phyloP scores from a whole-genome alignment of 768 basidiomycete genomes.

The Tubosaeta sp. region DNA sequence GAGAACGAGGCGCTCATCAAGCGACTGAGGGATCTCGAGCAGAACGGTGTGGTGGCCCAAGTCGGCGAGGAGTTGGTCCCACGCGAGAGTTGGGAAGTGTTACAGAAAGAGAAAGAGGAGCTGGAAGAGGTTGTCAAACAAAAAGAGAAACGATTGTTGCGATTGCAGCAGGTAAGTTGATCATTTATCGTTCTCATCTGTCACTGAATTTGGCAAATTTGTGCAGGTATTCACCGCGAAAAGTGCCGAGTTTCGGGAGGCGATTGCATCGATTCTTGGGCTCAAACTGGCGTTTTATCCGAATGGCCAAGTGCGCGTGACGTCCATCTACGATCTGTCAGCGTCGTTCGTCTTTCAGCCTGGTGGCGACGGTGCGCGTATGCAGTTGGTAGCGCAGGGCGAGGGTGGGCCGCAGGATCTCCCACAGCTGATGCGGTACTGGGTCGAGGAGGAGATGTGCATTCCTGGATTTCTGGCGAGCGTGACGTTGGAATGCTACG shows the following conservation, averaged over 20 bases:
- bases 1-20: constrained; percentile 84
- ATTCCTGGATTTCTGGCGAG: constrained; percentile 88
- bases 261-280: constrained; percentile 84
- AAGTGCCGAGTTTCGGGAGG: constrained; percentile 86
- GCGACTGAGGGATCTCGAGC: constrained; percentile 60
- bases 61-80: constrained; percentile 50
- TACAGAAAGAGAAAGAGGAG: constrained; percentile 64
- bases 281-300: constrained; percentile 90
- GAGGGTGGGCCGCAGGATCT: constrained; percentile 74
- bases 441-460: constrained; percentile 83
- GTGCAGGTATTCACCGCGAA: constrained; percentile 79
- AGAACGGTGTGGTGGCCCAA: constrained; percentile 27
- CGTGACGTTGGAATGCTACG: constrained; percentile 84
- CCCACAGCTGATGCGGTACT: constrained; percentile 73
- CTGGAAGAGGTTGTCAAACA: constrained; percentile 61
- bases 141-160: constrained; percentile 75
- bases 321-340: constrained; percentile 83
- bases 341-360: constrained; percentile 88
- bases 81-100: constrained; percentile 72
- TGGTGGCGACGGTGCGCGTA: constrained; percentile 42
- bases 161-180: constrained; percentile 70
- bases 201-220: background rate
- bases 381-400: constrained; percentile 73
- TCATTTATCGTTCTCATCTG: too few relatives aligned
- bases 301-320: constrained; percentile 85